Evolutionary conservation across 1,284 basidiomycete species (phyloP), one percentile per base, ranked within the genome.

Genomic region (Cystobasidium slooffiae): DNA sequence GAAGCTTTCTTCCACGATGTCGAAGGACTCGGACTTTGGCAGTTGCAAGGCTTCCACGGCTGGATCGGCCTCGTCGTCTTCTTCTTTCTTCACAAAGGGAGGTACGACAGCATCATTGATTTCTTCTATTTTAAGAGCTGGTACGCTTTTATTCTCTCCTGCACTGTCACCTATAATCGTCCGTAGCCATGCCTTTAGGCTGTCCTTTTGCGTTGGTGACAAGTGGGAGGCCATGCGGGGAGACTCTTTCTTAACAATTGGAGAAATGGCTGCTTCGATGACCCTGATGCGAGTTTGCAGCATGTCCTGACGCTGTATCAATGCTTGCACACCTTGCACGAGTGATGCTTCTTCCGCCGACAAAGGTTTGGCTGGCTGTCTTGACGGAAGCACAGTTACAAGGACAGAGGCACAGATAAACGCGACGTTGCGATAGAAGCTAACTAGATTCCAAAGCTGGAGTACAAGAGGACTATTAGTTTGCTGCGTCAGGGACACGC

Each of bases 301-400:
- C 39, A 65, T 39, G 46, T 73, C 70, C 24, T 73, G 70, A 10
- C 62, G 70, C 44, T 66, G 62, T 12, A 73, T 31, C n/a, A 62
- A 18, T 16, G 56, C 55, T 10, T 70, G 56, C 8, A 62, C 22
- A 14, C 22, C 55, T 41, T 51, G 47, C 6, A 73, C 3, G 6
- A 65, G 39, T 8, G 20, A 16, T 39, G 51, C 18, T 16, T 73
- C 70, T 31, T 65, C 46, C 10, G 52, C 12, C 8, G 59, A 43
- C 22, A 63, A 39, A n/a, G 47, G n/a, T 43, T 41, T 47, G 10
- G 31, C 43, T 37, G 47, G 39, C 7, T 22, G 9, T n/a, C 14
- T 73, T 8, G 51, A 51, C 20, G 70, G 70, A 44, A 73, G 51
- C 5, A 66, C 12, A 1, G 47, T 7, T 12, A 24, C 52, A 20